Evolutionary conservation across 352 stramenopile species (phyloP).

Genomic region (Phytophthora capsici): DNA sequence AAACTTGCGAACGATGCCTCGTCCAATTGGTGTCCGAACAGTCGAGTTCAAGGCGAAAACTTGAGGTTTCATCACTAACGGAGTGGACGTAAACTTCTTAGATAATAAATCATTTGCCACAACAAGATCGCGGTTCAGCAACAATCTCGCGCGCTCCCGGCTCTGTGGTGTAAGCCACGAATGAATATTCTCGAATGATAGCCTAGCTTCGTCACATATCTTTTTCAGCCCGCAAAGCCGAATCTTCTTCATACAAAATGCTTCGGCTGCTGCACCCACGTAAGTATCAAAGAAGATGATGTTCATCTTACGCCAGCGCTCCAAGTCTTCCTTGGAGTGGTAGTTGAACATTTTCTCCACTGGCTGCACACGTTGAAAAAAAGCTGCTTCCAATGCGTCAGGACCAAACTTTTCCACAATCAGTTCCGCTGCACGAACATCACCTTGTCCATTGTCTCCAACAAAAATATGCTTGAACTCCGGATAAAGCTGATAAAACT

Average conservation of each 20-base stretch:
- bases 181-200: conserved; percentile 61
- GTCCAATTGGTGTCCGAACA: conserved; percentile 71
- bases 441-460: conserved; percentile 96
- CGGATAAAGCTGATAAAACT: conserved; percentile 97
- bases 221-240: conserved; percentile 67
- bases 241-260: conserved; percentile 75
- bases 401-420: conserved; percentile 83
- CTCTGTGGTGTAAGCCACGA: conserved; percentile 58
- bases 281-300: conserved; percentile 94
- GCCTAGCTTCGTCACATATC: conserved; percentile 56
- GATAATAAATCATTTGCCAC: conserved; percentile 68
- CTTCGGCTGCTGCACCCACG: conserved; percentile 81
- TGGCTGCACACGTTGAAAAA: conserved; percentile 91
- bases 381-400: conserved; percentile 72
- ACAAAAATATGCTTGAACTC: conserved; percentile 99
- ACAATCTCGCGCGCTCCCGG: conserved; percentile 58
- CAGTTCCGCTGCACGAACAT: conserved; percentile 90
- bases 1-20: conserved; percentile 76
- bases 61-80: conserved; percentile 64
- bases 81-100: conserved; percentile 34
- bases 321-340: conserved; percentile 69
- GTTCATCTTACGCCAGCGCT: conserved; percentile 86
- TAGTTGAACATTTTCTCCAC: conserved; percentile 87
- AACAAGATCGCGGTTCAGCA: conserved; percentile 71
- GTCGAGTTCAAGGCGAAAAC: conserved; percentile 56